Evolutionary conservation across 371 early-diverging fungal species (phyloP).

Genomic region (Mortierella sp.): DNA sequence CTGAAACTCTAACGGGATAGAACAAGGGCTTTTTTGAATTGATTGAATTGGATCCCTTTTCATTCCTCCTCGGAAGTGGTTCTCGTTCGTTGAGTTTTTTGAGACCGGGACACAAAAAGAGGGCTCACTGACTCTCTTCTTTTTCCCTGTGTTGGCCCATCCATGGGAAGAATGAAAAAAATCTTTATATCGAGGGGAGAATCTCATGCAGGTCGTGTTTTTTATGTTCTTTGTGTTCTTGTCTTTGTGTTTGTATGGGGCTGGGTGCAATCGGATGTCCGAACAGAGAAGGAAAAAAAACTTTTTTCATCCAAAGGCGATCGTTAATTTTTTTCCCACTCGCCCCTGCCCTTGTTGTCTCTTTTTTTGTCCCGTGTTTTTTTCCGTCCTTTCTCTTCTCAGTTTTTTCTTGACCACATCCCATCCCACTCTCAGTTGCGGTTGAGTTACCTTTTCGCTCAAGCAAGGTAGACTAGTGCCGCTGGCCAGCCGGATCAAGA

Average conservation of each 20-base stretch:
- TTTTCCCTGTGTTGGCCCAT: neutral
- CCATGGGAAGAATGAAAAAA: neutral
- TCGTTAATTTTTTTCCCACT: neutral
- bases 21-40: neutral
- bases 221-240: neutral
- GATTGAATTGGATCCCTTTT: too few species aligned
- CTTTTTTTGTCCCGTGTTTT: neutral
- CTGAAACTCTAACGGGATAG: neutral
- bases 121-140: neutral
- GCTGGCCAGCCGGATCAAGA: neutral
- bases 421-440: neutral
- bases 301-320: neutral
- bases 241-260: too few species aligned
- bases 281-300: neutral
- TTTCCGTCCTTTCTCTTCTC: neutral
- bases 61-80: neutral
- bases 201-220: constrained; percentile 11
- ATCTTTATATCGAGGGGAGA: neutral
- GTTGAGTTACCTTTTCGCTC: neutral
- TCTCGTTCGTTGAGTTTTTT: neutral
- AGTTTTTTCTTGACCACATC: neutral
- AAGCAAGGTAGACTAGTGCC: neutral
- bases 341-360: too few species aligned
- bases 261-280: neutral
- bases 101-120: neutral